These are phyloP conservation scores for Gaertneriomyces sp. DNA, from an alignment of 192 early-diverging fungal species.

Conservation along the genomic window DNA sequence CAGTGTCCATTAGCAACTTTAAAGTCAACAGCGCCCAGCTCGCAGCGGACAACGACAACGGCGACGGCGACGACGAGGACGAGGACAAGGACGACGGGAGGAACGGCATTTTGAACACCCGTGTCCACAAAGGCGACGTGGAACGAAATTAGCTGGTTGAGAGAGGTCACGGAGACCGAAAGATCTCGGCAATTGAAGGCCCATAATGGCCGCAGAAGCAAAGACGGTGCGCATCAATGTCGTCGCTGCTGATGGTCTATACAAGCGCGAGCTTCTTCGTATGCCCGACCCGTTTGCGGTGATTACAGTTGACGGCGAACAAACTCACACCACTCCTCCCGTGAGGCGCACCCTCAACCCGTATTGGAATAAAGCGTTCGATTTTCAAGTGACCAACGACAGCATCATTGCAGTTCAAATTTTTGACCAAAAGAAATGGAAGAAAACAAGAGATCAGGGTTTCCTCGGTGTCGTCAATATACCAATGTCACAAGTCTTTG, in stretches of 20 bases:
- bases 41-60: no score
- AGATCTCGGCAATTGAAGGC: no score
- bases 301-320: conserved; percentile 91
- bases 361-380: conserved; percentile 93
- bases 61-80: no score
- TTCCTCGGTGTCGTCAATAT: conserved; percentile 91
- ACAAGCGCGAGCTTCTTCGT: conserved; percentile 88
- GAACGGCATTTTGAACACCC: no score
- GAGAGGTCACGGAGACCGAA: no score
- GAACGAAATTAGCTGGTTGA: no score
- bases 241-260: conserved; percentile 86
- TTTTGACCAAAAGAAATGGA: conserved; percentile 97
- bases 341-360: conserved; percentile 89
- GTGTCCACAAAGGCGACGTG: no score
- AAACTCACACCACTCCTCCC: conserved; percentile 85
- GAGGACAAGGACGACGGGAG: no score
- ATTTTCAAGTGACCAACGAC: conserved; percentile 68
- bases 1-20: no score
- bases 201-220: no score
- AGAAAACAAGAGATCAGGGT: conserved; percentile 57
- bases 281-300: conserved; percentile 97
- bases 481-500: conserved; percentile 76
- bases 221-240: conserved; percentile 44
- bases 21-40: no score
- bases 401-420: conserved; percentile 90